Evolutionary conservation across 2,329 filamentous ascomycete genomes (phyloP), one percentile per base, ranked within the genome.

Genomic region (Pyricularia grisea): DNA sequence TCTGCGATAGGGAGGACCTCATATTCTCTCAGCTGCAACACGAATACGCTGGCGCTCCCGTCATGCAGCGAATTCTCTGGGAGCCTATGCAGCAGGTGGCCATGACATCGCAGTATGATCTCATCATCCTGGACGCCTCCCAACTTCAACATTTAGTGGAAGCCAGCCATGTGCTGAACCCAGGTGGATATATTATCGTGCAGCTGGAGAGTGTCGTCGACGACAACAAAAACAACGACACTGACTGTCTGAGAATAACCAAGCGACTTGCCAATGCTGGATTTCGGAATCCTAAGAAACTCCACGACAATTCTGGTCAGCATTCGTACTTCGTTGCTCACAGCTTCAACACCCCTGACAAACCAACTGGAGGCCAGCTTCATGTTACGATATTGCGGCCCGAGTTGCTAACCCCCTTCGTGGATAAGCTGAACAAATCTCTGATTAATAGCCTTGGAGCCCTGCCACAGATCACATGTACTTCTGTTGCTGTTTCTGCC

Each of bases 1-100:
- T 80, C 25, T 71, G 75, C 23, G 74, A 3, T 31, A 66, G 4
- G 12, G 69, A 4, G 42, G 68, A 70, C 14, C 69, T 3, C 66
- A 67, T n/a, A 10, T 71, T 61, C 66, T 61, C 9, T 17, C 30
- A 50, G 25, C 67, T 42, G 42, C 66, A 67, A 27, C 17, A n/a
- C 23, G n/a, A 9, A 4, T 30, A 31, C 20, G 6, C 9, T 28
- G 28, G 28, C 1, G n/a, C 27, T 30, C 27, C n/a, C 5, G 66
- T 61, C 50, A 50, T 60, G 27, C 25, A 61, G 28, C 66, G 66
- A 10, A 27, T 67, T 20, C 7, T 30, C 14, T 67, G 66, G 66
- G 42, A 67, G 25, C 17, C 27, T 10, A 20, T 31, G 36, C 17
- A 50, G 27, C 20, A 31, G 17, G 17, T 23, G 42, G 66, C 66